Conservation (phyloP, 441 rosid genomes). For the Gossypium davidsonii region DNA sequence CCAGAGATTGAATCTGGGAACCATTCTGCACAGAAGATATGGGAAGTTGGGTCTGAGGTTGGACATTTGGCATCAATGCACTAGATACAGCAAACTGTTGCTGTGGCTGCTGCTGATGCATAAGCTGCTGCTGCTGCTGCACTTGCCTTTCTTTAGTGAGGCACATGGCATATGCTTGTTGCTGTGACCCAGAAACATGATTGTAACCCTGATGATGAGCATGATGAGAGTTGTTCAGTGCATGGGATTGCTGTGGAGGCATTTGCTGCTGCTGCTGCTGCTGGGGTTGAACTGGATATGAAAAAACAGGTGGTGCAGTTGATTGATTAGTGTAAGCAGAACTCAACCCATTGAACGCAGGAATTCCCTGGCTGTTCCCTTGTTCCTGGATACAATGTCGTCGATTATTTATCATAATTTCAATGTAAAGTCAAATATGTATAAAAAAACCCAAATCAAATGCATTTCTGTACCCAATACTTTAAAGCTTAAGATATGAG, state of each 20-base stretch:
- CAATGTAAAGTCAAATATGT: background rate
- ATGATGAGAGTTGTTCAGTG: constrained; percentile 45
- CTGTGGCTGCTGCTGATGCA: constrained; percentile 42
- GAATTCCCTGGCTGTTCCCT: constrained; percentile 60
- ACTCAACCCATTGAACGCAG: constrained; percentile 62
- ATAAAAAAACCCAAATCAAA: background rate
- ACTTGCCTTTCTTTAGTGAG: constrained; percentile 64
- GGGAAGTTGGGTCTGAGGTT: constrained; percentile 63
- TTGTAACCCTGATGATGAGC: constrained; percentile 63
- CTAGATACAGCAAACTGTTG: constrained; percentile 60
- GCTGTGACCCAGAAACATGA: constrained; percentile 58
- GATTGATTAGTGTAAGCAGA: constrained; percentile 68
- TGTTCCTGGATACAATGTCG: constrained; percentile 54
- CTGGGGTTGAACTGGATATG: constrained; percentile 58
- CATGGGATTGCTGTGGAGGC: constrained; percentile 64
- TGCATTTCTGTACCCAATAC: background rate
- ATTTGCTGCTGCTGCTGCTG: constrained; percentile 76
- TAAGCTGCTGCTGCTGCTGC: constrained; percentile 58
- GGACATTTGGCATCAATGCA: constrained; percentile 52
- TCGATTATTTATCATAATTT: background rate
- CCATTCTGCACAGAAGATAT: constrained; percentile 57
- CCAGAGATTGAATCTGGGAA: constrained; percentile 64
- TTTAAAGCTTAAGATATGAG: background rate
- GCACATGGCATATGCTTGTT: constrained; percentile 64
- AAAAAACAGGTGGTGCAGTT: constrained; percentile 52